phyloP scores from a whole-genome alignment of 345 rosid genomes.

The Eucalyptus microcorys region DNA sequence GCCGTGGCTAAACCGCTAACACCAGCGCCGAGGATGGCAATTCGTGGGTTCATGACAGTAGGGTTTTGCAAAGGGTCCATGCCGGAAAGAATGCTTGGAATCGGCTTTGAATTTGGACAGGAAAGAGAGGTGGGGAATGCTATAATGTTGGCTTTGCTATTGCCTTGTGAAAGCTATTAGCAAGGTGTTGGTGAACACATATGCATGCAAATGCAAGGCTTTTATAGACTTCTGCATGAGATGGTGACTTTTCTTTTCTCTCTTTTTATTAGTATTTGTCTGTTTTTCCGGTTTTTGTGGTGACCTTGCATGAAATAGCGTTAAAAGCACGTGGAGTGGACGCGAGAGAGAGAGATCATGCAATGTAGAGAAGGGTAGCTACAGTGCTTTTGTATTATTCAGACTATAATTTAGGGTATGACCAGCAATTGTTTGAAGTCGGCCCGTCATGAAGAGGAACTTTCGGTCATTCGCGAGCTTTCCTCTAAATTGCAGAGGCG shows the following conservation, averaged over 20 bases:
- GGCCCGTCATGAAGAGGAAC: not conserved
- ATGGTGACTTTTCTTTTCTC: not conserved
- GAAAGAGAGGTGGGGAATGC: not conserved
- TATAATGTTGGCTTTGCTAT: not conserved
- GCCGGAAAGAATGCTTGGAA: not conserved
- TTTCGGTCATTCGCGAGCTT: not conserved
- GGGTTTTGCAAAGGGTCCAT: not conserved
- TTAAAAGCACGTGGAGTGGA: not conserved
- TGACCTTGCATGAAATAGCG: not conserved
- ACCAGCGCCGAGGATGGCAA: constrained; percentile 82
- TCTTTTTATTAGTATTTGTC: not conserved
- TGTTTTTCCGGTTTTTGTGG: not conserved
- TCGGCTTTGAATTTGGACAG: not conserved
- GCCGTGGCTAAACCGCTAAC: constrained; percentile 80
- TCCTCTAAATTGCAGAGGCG: not conserved
- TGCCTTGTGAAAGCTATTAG: not conserved
- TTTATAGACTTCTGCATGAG: not conserved
- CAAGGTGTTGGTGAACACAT: not conserved
- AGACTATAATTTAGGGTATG: not conserved
- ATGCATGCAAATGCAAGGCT: not conserved
- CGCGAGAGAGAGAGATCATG: not conserved
- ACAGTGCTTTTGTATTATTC: no score
- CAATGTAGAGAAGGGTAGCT: not conserved
- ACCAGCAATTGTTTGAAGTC: not conserved
- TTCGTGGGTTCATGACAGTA: not conserved